These are phyloP conservation scores for Poa annua DNA, from an alignment of 176 grass and related monocot genomes.

Conservation along the genomic window DNA sequence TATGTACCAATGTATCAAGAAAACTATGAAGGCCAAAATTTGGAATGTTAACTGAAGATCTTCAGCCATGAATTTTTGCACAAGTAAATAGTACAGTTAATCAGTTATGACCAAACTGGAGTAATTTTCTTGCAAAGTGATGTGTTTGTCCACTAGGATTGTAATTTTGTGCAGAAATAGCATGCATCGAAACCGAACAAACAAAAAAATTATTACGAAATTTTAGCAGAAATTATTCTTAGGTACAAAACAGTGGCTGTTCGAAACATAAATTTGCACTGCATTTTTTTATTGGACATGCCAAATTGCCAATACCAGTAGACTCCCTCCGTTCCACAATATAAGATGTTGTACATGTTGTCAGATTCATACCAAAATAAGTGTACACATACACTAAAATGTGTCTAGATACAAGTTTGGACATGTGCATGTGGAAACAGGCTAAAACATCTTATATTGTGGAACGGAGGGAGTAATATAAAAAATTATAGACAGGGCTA, in stretches of 20 bases:
- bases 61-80: neutral
- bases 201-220: neutral
- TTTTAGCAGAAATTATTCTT: neutral
- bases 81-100: neutral
- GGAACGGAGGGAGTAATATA: too few species aligned
- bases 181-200: slow-evolving; percentile 22
- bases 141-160: neutral
- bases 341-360: too few species aligned
- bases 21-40: neutral
- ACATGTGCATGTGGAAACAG: too few species aligned
- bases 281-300: neutral
- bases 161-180: slow-evolving; percentile 25
- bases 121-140: neutral
- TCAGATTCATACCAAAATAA: too few species aligned
- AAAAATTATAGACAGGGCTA: too few species aligned
- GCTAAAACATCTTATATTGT: too few species aligned
- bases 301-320: too few species aligned
- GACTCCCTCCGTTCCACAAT: neutral
- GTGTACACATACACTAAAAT: too few species aligned
- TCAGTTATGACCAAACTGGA: neutral
- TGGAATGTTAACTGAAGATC: neutral
- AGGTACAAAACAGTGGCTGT: neutral
- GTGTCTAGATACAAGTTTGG: too few species aligned
- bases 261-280: slow-evolving; percentile 9
- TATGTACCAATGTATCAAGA: slow-evolving; percentile 14